Evolutionary conservation across 495 filamentous ascomycete species (phyloP), one percentile per base, ranked within the genome.

Genomic region (Amniculicola lignicola): DNA sequence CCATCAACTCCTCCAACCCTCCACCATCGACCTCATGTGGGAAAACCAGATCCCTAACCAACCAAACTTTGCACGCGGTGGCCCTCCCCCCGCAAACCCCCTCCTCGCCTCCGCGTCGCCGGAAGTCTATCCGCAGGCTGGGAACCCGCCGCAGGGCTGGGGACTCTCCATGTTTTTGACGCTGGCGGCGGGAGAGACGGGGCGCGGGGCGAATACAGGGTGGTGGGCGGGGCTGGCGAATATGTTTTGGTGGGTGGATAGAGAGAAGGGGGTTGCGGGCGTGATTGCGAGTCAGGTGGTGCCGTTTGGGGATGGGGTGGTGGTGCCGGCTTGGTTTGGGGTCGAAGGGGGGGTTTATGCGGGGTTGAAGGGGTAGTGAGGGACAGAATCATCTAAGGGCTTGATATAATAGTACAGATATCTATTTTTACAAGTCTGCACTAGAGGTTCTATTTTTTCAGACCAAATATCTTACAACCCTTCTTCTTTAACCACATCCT

Each of bases 141-240:
- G 69, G 4, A 71, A 76, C 25, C 67, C 77, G 53, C 71, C 77
- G 3, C 78, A 83, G 60, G 82, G 82, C 22, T 84, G 80, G 80
- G 82, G 81, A 0, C 60, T 85, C 18, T 76, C 74, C 0, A 82
- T 82, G 60, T 73, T 82, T 68, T 57, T 85, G 39, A 77, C 68
- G 9, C 25, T 62, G 11, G 48, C 57, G 14, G 57, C 63, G 2
- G 64, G 66, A 2, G 54, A 56, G 10, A 82, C 82, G 2, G 82
- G 80, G 0, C 63, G 81, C 47, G 75, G 73, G 0, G 56, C 43
- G 3, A 67, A 69, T 23, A 79, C 79, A 4, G 80, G 53, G 0
- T 73, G 60, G 49, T 85, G 82, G 82, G 75, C 77, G n/a, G 83
- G 83, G 0, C 51, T 85, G 45, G 62, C 79, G 23, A 84, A 86